Conservation (phyloP, 1,139 yeast species). For the Yamadazyma membranifaciens region DNA sequence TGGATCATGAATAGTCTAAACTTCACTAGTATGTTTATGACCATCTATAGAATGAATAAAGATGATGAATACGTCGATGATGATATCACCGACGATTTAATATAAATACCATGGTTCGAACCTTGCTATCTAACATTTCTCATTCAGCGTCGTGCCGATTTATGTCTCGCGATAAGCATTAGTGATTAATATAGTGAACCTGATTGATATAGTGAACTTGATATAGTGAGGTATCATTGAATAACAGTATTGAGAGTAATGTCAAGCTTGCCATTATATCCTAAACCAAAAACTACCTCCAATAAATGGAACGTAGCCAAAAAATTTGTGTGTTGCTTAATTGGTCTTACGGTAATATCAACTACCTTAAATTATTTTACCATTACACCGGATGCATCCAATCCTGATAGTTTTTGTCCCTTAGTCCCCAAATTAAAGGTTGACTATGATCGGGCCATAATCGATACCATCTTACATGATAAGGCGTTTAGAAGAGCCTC, state of each 20-base stretch:
- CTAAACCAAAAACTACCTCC: background rate
- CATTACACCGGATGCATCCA: constrained; percentile 2
- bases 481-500: constrained; percentile 38
- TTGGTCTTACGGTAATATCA: constrained; percentile 1
- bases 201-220: no score
- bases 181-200: no score
- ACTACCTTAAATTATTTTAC: background rate
- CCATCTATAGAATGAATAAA: constrained; percentile 51
- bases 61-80: constrained; percentile 50
- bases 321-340: background rate
- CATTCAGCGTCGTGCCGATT: no score
- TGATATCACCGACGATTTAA: constrained; percentile 45
- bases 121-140: no score
- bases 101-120: constrained; percentile 15
- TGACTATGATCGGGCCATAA: constrained; percentile 19
- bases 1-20: constrained; percentile 47
- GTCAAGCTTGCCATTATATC: constrained; percentile 5
- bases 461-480: constrained; percentile 34
- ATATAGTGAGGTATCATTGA: no score
- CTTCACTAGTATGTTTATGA: constrained; percentile 48
- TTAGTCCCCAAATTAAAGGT: constrained; percentile 33
- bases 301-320: constrained; percentile 3
- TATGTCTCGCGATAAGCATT: no score
- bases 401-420: constrained; percentile 36
- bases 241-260: background rate